A percentile compares a stretch with the other conserved stretches of the same genome.
Conservation (phyloP, 1,284 basidiomycete species). For the Moniliophthora roreri region DNA sequence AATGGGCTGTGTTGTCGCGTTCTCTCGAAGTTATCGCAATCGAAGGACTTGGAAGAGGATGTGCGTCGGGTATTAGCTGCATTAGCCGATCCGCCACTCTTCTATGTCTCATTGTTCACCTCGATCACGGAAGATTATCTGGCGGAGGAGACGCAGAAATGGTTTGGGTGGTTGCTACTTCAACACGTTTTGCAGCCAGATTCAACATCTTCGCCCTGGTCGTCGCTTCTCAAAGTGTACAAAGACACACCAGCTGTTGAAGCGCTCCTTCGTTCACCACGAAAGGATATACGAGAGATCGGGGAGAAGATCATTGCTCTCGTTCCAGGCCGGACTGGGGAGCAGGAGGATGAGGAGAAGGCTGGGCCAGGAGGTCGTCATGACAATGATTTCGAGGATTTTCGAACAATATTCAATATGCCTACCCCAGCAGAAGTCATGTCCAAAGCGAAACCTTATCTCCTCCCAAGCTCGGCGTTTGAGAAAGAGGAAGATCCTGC, state of each 20-base stretch:
- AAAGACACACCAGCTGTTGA: neutral
- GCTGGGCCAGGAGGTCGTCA: neutral
- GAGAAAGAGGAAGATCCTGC: no score
- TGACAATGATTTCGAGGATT: no score
- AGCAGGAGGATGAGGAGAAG: neutral
- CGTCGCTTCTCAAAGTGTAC: neutral
- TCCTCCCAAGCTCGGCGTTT: no score
- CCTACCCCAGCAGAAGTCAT: no score
- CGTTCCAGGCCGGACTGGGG: neutral
- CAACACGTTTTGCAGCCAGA: neutral
- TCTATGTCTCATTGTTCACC: neutral
- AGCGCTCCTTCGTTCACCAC: neutral
- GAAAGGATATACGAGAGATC: neutral
- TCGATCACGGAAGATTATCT: neutral
- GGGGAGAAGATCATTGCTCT: neutral
- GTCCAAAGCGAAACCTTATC: no score
- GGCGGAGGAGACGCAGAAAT: neutral
- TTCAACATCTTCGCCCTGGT: neutral
- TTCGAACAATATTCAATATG: no score
- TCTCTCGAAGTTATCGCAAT: no score
- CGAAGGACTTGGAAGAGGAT: no score
- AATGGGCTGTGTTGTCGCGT: no score
- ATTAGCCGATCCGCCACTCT: no score
- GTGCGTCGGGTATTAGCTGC: no score
- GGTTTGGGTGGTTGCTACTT: neutral